These are phyloP conservation scores for Punctularia strigosozonata DNA, from an alignment of 768 basidiomycete species.

Conservation along the genomic window DNA sequence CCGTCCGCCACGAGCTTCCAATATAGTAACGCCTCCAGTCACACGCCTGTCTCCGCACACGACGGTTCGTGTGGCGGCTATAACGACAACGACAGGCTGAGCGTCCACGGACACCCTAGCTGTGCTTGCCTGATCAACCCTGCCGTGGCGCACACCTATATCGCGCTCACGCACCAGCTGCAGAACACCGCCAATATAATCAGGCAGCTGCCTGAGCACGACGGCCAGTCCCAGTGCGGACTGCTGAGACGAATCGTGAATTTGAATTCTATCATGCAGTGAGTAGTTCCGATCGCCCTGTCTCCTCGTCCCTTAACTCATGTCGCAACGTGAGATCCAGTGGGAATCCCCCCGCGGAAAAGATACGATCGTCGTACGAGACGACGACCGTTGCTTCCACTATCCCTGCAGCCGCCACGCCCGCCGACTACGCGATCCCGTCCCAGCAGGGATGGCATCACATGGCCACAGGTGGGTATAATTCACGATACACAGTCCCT, in stretches of 20 bases:
- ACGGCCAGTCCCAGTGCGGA: conserved; percentile 38
- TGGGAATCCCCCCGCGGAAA: conserved; percentile 6
- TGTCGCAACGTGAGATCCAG: conserved; percentile 5
- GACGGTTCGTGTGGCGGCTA: no score
- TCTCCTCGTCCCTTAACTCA: conserved; percentile 5
- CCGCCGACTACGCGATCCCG: background rate
- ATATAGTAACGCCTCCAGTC: no score
- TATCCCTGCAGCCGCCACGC: background rate
- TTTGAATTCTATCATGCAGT: conserved; percentile 56
- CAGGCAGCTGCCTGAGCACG: conserved; percentile 50
- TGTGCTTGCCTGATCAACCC: conserved; percentile 59
- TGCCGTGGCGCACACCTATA: conserved; percentile 43
- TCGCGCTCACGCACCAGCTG: conserved; percentile 52
- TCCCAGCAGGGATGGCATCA: background rate
- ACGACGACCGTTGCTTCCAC: no score
- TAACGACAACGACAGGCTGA: no score
- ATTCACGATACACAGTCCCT: conserved; percentile 6
- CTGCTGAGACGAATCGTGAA: conserved; percentile 50
- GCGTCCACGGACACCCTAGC: no score
- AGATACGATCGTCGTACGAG: background rate
- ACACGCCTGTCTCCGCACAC: no score
- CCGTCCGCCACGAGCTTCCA: no score
- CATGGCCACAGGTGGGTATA: background rate
- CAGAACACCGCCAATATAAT: conserved; percentile 43
- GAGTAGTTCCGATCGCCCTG: conserved; percentile 20